Evolutionary conservation across 202 grass and related monocot species (phyloP).

Genomic region (Setaria viridis): DNA sequence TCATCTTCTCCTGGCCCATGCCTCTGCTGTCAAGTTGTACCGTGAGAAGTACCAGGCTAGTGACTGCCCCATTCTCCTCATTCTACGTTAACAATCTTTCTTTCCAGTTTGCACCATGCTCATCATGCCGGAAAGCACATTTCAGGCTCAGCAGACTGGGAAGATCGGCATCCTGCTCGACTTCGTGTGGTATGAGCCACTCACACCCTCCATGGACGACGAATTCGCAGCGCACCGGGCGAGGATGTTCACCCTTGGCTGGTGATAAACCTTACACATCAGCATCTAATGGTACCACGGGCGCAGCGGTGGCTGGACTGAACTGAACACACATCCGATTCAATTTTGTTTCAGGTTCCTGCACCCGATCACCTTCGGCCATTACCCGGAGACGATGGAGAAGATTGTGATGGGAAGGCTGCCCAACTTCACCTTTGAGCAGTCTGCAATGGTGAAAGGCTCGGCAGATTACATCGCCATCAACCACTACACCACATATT

Average conservation of each 20-base stretch:
- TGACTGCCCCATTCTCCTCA: background rate
- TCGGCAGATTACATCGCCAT: slow-evolving; percentile 70
- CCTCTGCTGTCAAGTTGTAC: slow-evolving; percentile 67
- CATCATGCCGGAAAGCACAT: background rate
- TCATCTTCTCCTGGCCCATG: slow-evolving; percentile 74
- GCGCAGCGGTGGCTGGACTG: background rate
- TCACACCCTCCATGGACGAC: slow-evolving; percentile 38
- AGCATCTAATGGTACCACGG: background rate
- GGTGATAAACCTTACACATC: slow-evolving; percentile 38
- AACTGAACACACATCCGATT: background rate
- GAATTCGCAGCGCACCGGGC: slow-evolving; percentile 51
- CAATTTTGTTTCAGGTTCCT: slow-evolving; percentile 57
- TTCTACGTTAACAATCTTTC: background rate
- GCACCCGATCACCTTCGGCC: slow-evolving; percentile 72
- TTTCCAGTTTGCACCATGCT: background rate
- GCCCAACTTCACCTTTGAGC: slow-evolving; percentile 64
- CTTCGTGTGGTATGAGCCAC: slow-evolving; percentile 66
- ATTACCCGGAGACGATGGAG: slow-evolving; percentile 73
- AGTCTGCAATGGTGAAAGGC: slow-evolving; percentile 60
- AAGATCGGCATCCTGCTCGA: slow-evolving; percentile 71
- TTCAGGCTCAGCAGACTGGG: slow-evolving; percentile 45
- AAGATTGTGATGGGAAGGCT: slow-evolving; percentile 60
- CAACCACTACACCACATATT: slow-evolving; percentile 85
- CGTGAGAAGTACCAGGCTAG: slow-evolving; percentile 69
- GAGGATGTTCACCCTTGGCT: slow-evolving; percentile 65